phyloP scores from a whole-genome alignment of 2,329 filamentous ascomycete genomes.

The Neopestalotiopsis sp. region DNA sequence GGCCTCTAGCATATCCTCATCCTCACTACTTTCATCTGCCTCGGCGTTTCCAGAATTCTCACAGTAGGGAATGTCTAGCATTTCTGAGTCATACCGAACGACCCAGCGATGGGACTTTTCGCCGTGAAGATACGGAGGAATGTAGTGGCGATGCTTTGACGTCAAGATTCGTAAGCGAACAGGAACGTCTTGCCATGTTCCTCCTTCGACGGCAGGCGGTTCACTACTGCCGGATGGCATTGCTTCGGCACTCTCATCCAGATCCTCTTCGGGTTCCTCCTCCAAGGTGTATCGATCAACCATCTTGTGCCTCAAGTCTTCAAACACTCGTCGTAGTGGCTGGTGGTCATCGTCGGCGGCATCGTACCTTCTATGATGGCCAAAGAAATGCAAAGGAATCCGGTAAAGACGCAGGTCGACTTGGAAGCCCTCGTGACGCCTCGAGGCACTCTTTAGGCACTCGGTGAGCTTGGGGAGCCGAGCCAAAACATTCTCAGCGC shows the following conservation, averaged over 20 bases:
- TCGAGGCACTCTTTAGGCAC: neutral
- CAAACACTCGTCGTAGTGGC: neutral
- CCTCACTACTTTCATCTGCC: slow-evolving; percentile 8
- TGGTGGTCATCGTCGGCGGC: neutral
- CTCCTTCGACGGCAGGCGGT: neutral
- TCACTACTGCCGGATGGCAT: neutral
- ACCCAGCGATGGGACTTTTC: slow-evolving; percentile 9
- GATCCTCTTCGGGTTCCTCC: neutral
- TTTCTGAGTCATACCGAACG: slow-evolving; percentile 7
- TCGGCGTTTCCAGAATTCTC: neutral
- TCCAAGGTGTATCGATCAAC: neutral
- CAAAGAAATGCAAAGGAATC: neutral
- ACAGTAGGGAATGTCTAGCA: neutral
- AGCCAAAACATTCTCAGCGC: neutral
- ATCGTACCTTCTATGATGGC: neutral
- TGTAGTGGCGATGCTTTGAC: neutral
- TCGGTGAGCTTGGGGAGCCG: neutral
- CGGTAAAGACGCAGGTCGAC: neutral
- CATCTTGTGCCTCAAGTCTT: slow-evolving; percentile 3
- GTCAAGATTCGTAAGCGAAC: slow-evolving; percentile 8
- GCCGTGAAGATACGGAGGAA: slow-evolving; percentile 7
- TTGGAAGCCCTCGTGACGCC: neutral
- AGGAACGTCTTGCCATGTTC: neutral
- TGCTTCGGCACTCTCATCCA: neutral
- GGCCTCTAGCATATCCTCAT: slow-evolving; percentile 11